Base-by-base conservation (phyloP, 176 grass and related monocot species). In the Panicum miliaceum region DNA sequence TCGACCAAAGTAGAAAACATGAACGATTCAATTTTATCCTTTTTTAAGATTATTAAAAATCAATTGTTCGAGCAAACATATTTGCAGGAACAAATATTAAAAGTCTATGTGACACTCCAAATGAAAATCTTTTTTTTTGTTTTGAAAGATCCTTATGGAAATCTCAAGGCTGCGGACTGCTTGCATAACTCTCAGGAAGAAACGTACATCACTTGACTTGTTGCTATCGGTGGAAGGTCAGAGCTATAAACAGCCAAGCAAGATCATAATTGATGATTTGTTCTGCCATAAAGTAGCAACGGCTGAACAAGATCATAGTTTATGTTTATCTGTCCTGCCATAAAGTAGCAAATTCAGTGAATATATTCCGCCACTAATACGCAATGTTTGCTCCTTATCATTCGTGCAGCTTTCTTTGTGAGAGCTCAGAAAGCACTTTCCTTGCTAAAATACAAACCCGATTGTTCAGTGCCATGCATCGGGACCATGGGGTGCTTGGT, bases 381-480 rank as follows among this genome's bases (percentile, higher is more conserved):
- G 50, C 52, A 69, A 19, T 56, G 36, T 40, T 57, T 68, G 25
- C n/a, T 69, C 27, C 59, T 22, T 77, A 20, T 50, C 23, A 58
- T 23, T 78, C 9, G 0, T 67, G n/a, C 22, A 20, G 15, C 34
- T 71, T 50, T 62, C 13, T 57, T 20, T 64, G 12, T 16, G 16
- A 41, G 22, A 84, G 56, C 42, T 75, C 64, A 84, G 18, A 47
- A 48, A 59, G 51, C 37, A 76, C 83, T 77, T 77, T 84, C 38
- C 48, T 47, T 37, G 22, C 71, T 20, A 50, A 71, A 85, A 41
- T 60, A 57, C 38, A 34, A 32, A 50, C 52, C 8, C 3, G 26
- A 38, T 14, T 78, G 64, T 36, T 61, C 29, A 6, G 26, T 22
- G 29, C 16, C 62, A 56, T 66, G 23, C 48, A 67, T 43, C 62